Conservation (phyloP, 2,329 filamentous ascomycete genomes). For the Penicillium glabrum region DNA sequence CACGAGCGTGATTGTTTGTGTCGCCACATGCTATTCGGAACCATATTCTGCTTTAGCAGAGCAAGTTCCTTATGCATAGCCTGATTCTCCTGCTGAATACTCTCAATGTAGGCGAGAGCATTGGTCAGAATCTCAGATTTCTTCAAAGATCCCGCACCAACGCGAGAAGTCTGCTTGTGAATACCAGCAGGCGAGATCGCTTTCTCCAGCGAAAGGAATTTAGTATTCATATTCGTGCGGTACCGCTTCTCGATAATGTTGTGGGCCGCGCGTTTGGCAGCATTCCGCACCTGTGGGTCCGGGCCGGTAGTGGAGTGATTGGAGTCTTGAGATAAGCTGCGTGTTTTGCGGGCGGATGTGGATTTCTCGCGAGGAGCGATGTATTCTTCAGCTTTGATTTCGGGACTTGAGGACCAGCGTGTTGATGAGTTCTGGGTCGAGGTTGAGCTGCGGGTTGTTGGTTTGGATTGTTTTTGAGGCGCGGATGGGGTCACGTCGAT, state of each 20-base stretch:
- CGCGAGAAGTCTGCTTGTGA: slow-evolving; percentile 23
- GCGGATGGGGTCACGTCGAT: slow-evolving; percentile 12
- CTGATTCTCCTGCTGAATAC: slow-evolving; percentile 36
- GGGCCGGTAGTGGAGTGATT: slow-evolving; percentile 19
- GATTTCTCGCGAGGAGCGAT: slow-evolving; percentile 15
- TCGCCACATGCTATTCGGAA: slow-evolving; percentile 27
- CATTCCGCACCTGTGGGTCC: slow-evolving; percentile 29
- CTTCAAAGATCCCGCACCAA: slow-evolving; percentile 35
- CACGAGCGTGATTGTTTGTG: slow-evolving; percentile 15
- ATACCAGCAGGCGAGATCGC: slow-evolving; percentile 30
- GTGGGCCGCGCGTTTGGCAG: slow-evolving; percentile 42
- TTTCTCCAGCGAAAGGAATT: slow-evolving; percentile 41
- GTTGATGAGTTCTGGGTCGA: slow-evolving; percentile 13
- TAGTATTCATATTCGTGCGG: slow-evolving; percentile 45
- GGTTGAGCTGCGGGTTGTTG: slow-evolving; percentile 7
- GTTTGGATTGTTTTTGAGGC: slow-evolving; percentile 4
- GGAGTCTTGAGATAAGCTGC: slow-evolving; percentile 29
- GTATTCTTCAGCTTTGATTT: slow-evolving; percentile 28
- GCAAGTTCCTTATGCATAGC: slow-evolving; percentile 33
- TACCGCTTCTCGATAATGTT: slow-evolving; percentile 45
- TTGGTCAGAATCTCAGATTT: slow-evolving; percentile 41
- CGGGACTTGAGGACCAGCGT: slow-evolving; percentile 30
- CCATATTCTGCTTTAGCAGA: slow-evolving; percentile 29
- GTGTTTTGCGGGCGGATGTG: slow-evolving; percentile 23
- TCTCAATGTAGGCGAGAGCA: slow-evolving; percentile 37